A percentile compares a stretch with the other conserved stretches of the same genome.
Conservation (phyloP, 148 eudicot genomes). For the Silene uniflora region DNA sequence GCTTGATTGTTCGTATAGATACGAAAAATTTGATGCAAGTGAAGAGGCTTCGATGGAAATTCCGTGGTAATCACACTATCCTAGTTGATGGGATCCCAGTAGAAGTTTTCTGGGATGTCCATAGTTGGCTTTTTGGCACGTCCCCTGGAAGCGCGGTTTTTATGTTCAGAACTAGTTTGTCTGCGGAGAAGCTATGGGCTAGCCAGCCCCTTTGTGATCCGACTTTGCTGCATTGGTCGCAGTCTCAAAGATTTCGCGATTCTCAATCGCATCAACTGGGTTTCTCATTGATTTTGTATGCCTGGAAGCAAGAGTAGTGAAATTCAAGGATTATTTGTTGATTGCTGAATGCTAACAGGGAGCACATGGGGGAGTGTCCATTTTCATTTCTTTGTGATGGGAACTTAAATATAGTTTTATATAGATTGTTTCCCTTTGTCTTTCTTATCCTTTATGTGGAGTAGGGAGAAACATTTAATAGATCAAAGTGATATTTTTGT, state of each 20-base stretch:
- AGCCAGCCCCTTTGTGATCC: slow-evolving; percentile 42
- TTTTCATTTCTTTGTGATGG: slow-evolving; percentile 34
- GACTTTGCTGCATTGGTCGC: slow-evolving; percentile 37
- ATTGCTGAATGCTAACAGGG: slow-evolving; percentile 44
- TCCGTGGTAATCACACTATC: slow-evolving; percentile 55
- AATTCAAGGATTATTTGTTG: slow-evolving; percentile 34
- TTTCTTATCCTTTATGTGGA: slow-evolving; percentile 23
- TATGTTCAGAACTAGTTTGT: slow-evolving; percentile 52
- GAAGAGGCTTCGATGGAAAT: slow-evolving; percentile 53
- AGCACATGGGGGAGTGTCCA: slow-evolving; percentile 36
- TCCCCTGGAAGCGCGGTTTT: slow-evolving; percentile 54
- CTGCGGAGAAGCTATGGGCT: slow-evolving; percentile 50
- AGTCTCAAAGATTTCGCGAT: slow-evolving; percentile 44
- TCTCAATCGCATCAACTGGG: slow-evolving; percentile 45
- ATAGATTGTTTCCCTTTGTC: slow-evolving; percentile 30
- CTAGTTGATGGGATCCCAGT: slow-evolving; percentile 51
- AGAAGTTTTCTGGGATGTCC: slow-evolving; percentile 70
- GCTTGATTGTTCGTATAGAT: slow-evolving; percentile 47
- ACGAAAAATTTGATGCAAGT: slow-evolving; percentile 51
- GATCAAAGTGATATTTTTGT: slow-evolving; percentile 34
- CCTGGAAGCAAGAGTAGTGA: slow-evolving; percentile 60
- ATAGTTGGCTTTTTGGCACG: slow-evolving; percentile 55
- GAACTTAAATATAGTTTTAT: slow-evolving; percentile 32
- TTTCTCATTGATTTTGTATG: slow-evolving; percentile 56
- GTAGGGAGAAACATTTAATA: slow-evolving; percentile 24